Evolutionary conservation across 495 filamentous ascomycete species (phyloP), one percentile per base, ranked within the genome.

Genomic region (Rhypophila decipiens): DNA sequence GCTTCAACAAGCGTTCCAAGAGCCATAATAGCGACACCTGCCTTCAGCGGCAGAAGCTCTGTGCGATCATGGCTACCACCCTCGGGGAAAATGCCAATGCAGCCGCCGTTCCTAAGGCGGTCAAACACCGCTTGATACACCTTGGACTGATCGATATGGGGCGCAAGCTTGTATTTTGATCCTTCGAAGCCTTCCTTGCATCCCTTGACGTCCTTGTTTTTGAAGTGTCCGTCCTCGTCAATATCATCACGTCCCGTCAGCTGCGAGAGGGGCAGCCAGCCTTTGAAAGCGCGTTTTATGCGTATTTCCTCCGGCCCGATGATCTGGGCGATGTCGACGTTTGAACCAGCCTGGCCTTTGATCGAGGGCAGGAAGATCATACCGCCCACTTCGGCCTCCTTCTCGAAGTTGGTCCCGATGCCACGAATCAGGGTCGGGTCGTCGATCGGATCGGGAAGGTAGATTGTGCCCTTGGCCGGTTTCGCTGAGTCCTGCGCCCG

Each of bases 1-100:
- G 88, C 78, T 34, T 86, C 83, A n/a, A 87, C 87, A 23, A 99
- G 74, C 3, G 94, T 87, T 18, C 91, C 93, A 39, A 99, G 78
- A 19, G 93, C 93, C 90, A 99, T 99, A 51, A 99, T 86, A 40
- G 93, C 93, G 42, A 99, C 88, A 61, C 93, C 93, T 62, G 93
- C 94, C 79, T 99, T 99, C 41, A 99, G 71, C 5, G 94, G 94
- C 39, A 99, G 74, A 18, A 99, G 72, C 60, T 94, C 88, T 7
- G 94, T 88, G 45, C 93, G 83, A 63, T 99, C 93, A 67, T 99
- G 93, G 61, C 90, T 96, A 50, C 93, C 93, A 53, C 93, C 93
- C 68, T 99, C 93, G 1, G 93, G 93, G 61, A 97, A 99, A 57
- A 99, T 96, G 45, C 94, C 93, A 40, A 97, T 83, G 60, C 90